Conservation (phyloP, 495 filamentous ascomycete species). For the Penicillium salamii region DNA sequence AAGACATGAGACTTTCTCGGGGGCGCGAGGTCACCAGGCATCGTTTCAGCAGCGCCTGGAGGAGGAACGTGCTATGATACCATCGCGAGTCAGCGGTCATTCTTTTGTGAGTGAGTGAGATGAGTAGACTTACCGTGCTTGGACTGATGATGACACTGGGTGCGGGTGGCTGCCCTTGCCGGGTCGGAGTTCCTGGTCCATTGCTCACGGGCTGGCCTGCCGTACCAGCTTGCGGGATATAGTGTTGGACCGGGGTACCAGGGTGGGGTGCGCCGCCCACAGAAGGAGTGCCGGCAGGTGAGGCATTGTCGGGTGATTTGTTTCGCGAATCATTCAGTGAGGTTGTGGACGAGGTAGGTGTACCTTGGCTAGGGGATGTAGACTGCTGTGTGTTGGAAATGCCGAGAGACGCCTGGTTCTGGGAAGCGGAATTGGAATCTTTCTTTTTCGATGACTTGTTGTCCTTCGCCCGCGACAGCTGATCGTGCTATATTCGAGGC, state of each 20-base stretch:
- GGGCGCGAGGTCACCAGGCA: conserved; percentile 96
- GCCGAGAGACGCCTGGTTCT: conserved; percentile 39
- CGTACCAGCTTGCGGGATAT: conserved; percentile 29
- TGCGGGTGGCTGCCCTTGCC: conserved; percentile 63
- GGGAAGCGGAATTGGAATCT: conserved; percentile 72
- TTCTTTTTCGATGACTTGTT: conserved; percentile 96
- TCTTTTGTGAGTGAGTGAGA: not conserved
- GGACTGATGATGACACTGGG: conserved; percentile 96
- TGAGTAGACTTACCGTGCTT: conserved; percentile 73
- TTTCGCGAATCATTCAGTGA: conserved; percentile 82
- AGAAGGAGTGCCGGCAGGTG: conserved; percentile 37
- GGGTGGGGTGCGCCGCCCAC: conserved; percentile 14
- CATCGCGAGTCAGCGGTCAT: conserved; percentile 19
- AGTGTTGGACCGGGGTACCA: conserved; percentile 34
- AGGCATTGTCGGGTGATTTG: conserved; percentile 67
- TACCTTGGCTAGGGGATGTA: conserved; percentile 60
- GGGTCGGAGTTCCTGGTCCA: conserved; percentile 64
- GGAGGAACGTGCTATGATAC: conserved; percentile 77
- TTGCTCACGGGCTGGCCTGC: conserved; percentile 48
- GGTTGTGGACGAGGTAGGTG: conserved; percentile 82
- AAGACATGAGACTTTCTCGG: conserved; percentile 91
- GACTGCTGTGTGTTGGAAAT: conserved; percentile 55
- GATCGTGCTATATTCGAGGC: conserved; percentile 56
- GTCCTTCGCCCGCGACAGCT: conserved; percentile 95
- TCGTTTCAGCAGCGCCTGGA: conserved; percentile 91